These are phyloP conservation scores for Excoecaria agallocha DNA, from an alignment of 345 rosid genomes.

Conservation along the genomic window DNA sequence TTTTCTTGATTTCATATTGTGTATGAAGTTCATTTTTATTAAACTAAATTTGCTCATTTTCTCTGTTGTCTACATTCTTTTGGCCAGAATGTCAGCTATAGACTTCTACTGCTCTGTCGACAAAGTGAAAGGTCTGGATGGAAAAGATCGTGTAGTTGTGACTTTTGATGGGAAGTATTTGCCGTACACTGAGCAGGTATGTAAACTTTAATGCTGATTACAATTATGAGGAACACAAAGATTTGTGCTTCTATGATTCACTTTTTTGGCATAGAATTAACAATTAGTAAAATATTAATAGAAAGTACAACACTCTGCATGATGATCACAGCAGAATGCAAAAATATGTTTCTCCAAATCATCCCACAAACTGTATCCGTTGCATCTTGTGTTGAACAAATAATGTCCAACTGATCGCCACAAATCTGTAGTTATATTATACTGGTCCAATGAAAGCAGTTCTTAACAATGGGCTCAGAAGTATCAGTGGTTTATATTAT, in stretches of 20 bases:
- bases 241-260: background rate
- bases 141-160: conserved; percentile 72
- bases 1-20: background rate
- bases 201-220: conserved; percentile 18
- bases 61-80: conserved; percentile 1
- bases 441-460: background rate
- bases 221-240: background rate
- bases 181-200: conserved; percentile 74
- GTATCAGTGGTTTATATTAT: background rate
- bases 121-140: conserved; percentile 78
- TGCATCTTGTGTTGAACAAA: background rate
- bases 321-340: background rate
- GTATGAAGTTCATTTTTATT: background rate
- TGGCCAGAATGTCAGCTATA: conserved; percentile 83
- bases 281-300: background rate
- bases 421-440: background rate
- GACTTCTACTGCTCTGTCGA: conserved; percentile 95
- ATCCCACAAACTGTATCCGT: background rate
- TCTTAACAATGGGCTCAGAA: background rate
- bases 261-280: background rate
- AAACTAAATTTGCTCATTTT: background rate
- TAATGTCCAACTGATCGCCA: background rate
- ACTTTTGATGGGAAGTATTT: conserved; percentile 91
- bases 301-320: no score
- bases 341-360: background rate